Percentiles rank a stretch among this genome's conserved stretches.
phyloP scores from a whole-genome alignment of 345 rosid species.

The Eucalyptus marginata region DNA sequence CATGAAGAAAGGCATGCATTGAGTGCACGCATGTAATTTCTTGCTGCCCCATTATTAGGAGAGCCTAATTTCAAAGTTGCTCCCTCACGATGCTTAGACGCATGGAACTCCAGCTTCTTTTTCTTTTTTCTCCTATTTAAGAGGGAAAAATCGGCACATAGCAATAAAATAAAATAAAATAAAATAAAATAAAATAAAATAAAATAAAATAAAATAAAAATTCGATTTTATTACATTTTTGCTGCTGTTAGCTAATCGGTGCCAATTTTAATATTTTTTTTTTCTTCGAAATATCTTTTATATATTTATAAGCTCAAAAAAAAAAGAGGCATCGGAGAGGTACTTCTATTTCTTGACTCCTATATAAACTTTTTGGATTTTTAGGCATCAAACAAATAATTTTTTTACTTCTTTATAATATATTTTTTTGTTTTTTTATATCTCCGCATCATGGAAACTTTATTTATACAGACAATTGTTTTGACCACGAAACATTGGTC shows the following conservation, averaged over 20 bases:
- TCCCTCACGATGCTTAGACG: neutral
- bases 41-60: neutral
- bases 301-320: neutral
- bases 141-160: neutral
- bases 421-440: neutral
- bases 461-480: neutral
- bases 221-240: neutral
- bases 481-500: neutral
- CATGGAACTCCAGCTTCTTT: neutral
- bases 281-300: neutral
- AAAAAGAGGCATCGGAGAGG: neutral
- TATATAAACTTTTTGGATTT: neutral
- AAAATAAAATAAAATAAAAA: neutral
- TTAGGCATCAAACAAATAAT: neutral
- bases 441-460: neutral
- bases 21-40: neutral
- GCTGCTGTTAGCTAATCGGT: neutral
- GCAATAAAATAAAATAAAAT: neutral
- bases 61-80: neutral
- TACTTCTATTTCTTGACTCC: neutral
- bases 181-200: no score
- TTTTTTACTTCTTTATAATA: neutral
- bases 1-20: neutral
- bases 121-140: neutral
- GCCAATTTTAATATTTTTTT: neutral